phyloP scores from a whole-genome alignment of 2,329 filamentous ascomycete genomes.

The Laburnicola sp. region DNA sequence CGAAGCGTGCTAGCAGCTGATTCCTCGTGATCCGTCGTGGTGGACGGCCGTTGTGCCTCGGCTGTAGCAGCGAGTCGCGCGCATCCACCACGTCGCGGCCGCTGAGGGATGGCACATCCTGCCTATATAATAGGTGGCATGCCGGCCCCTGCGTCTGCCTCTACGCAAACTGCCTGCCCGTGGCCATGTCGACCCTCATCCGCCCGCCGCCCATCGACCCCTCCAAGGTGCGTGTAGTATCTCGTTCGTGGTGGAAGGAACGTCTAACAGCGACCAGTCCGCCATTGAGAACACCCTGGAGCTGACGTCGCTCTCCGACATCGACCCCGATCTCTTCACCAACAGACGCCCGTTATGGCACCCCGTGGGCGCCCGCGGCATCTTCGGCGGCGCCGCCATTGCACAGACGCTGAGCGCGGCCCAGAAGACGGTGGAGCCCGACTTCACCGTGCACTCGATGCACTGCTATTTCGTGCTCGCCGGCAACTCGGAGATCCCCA shows the following conservation, averaged over 20 bases:
- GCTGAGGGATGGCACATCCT: too few species aligned
- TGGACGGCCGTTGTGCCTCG: conserved; percentile 6
- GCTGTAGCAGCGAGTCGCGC: neutral
- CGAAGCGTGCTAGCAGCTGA: neutral
- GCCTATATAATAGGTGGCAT: neutral
- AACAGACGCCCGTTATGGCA: conserved; percentile 93
- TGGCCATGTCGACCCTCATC: conserved; percentile 63
- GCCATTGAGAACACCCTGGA: conserved; percentile 89
- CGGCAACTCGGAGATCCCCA: conserved; percentile 79
- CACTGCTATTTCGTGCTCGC: conserved; percentile 99
- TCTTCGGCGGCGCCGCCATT: conserved; percentile 92
- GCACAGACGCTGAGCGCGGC: conserved; percentile 88
- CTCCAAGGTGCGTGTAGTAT: conserved; percentile 39
- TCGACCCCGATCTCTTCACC: conserved; percentile 87
- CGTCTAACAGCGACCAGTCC: conserved; percentile 55
- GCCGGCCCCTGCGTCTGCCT: neutral
- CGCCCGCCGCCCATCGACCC: conserved; percentile 73
- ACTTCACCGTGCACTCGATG: conserved; percentile 91
- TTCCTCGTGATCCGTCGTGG: neutral
- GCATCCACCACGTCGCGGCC: neutral
- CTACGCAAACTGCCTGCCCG: neutral
- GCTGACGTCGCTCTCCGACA: conserved; percentile 74
- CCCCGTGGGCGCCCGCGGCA: conserved; percentile 85
- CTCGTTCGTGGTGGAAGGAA: too few species aligned
- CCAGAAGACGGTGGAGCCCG: conserved; percentile 77